Base-by-base conservation (phyloP, 1,284 basidiomycete genomes). In the Leccinum cinnamomeum region DNA sequence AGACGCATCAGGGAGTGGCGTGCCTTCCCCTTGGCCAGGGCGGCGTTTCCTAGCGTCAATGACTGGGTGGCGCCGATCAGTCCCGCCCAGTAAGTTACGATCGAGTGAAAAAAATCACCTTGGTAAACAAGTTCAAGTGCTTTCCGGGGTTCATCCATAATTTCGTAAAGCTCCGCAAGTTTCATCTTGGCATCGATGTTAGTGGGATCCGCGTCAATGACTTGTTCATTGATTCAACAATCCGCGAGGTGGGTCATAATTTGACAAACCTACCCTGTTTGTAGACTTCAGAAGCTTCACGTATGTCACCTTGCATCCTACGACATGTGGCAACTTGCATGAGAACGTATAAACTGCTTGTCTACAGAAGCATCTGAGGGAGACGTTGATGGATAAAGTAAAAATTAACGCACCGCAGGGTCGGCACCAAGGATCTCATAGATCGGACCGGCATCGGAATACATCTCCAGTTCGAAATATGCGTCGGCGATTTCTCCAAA, bases 101-200 rank as follows among this genome's bases (percentile, higher is more conserved):
- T 35, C 18, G 7, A 5, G n/a, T 3, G 20, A 37, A 25, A 33
- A 25, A 20, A 23, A 0, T 6, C 65, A 92, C 94, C 92, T 82
- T 96, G 88, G 61, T 92, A 90, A 3, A 98, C 92, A 1, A 97
- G 78, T 23, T 92, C 88, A 0, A 97, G 81, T 0, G 96, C 96
- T 71, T 90, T 90, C 16, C 89, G 81, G 3, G 91, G 88, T 67
- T 95, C 86, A 50, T 90, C 88, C 66, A 91, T 76, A 18, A 89
- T 85, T 73, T 98, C 97, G 65, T 94, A 93, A 18, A 96, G 87
- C 64, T 93, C 92, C 0, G 96, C 96, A 0, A 98, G 82, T 66
- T 91, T 90, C 84, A 95, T 89, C 73, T 93, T 93, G 7, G 89
- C 89, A 30, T 95, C 91, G 65, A 88, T 86, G 67, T 94, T 85